Evolutionary conservation across 805 yeast species (phyloP), one percentile per base, ranked within the genome.

Genomic region (Cyberlindnera xishuangbannaensis): DNA sequence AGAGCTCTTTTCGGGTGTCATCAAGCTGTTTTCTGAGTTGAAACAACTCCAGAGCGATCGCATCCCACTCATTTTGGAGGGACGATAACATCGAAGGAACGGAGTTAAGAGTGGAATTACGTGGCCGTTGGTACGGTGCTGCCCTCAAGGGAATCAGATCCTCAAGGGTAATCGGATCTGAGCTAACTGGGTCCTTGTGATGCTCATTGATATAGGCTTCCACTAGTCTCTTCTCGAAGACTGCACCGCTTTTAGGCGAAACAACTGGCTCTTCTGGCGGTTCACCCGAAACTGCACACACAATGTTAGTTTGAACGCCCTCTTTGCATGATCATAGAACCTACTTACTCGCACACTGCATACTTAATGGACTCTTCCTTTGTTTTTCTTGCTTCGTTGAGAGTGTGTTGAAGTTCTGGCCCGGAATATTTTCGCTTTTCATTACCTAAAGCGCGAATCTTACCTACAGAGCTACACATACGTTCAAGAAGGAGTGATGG

Each of bases 51-150:
- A 88, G 61, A 18, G 90, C 83, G 27, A 84, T 54, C 0, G 95
- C 74, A 51, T 88, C 97, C 87, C 94, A 88, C 56, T 87, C 95
- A 39, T 79, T 76, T 53, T 88, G 96, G 41, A 88, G 74, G 2
- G 82, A 64, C 3, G 84, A 66, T 31, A 88, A 62, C 47, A 88
- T 58, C 4, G 83, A 66, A 0, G 97, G 97, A 19, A 88, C 83
- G 0, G 94, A 82, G 15, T 78, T 71, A 38, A 64, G 50, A 0
- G 69, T 62, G 1, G 82, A 65, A 8, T 66, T 73, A 43, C 55
- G 59, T 34, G 62, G 67, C 30, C 41, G 45, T 18, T 51, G 67
- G 20, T 56, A 57, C 6, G 56, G 55, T 4, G 56, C 42, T 5
- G 35, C 34, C 8, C 56, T 53, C 15, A 73, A 47, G 3, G 53